Conservation (phyloP, 345 rosid genomes). For the Aethionema arabicum region DNA sequence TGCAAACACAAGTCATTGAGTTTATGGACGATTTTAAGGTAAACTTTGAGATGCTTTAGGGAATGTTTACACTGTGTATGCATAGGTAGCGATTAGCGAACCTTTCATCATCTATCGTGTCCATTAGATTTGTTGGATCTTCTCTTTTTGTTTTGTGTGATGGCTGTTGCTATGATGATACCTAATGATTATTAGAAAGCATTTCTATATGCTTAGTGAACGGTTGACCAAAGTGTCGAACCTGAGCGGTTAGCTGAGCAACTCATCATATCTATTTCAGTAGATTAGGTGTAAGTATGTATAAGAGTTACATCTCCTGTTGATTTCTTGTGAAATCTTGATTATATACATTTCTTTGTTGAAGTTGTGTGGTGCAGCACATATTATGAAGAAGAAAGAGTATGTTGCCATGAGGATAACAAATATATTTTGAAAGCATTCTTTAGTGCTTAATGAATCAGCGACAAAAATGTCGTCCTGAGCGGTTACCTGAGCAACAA, state of each 20-base stretch:
- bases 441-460: conserved; percentile 35
- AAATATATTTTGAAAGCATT: conserved; percentile 2
- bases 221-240: conserved; percentile 36
- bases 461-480: conserved; percentile 40
- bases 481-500: conserved; percentile 58
- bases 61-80: not conserved
- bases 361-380: no score
- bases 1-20: conserved; percentile 37
- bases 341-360: not conserved
- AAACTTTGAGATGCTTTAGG: not conserved
- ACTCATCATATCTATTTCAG: not conserved
- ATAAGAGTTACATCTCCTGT: not conserved
- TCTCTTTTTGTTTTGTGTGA: not conserved
- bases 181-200: conserved; percentile 23
- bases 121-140: not conserved
- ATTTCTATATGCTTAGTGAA: conserved; percentile 34
- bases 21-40: conserved; percentile 67
- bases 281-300: no score
- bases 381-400: not conserved
- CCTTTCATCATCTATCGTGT: not conserved
- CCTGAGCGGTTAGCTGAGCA: conserved; percentile 56
- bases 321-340: not conserved
- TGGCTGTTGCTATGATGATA: conserved; percentile 45
- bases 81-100: not conserved
- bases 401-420: conserved; percentile 41